phyloP scores from a whole-genome alignment of 192 early-diverging fungal species.

The Coemansia asiatica region DNA sequence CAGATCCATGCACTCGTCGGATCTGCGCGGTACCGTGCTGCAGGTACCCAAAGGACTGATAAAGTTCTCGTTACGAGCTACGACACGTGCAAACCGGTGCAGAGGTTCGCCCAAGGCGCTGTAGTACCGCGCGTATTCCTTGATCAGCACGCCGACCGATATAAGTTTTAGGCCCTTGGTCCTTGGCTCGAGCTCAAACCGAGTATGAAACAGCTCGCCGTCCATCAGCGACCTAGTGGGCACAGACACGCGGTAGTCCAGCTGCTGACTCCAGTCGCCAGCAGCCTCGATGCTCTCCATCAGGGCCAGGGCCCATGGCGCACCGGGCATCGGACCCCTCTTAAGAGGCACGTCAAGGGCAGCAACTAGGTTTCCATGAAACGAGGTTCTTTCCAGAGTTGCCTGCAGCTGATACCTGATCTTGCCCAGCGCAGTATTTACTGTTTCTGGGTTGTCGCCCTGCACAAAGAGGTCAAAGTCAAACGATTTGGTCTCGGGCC shows the following conservation, averaged over 20 bases:
- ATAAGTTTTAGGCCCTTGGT: constrained; percentile 45
- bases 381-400: constrained; percentile 55
- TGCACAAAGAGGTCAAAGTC: constrained; percentile 59
- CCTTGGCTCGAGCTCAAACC: constrained; percentile 51
- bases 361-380: constrained; percentile 52
- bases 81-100: constrained; percentile 30
- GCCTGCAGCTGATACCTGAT: constrained; percentile 58
- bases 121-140: constrained; percentile 58
- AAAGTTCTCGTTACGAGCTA: constrained; percentile 50
- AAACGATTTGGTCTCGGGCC: constrained; percentile 39
- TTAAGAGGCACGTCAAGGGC: constrained; percentile 41
- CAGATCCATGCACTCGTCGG: constrained; percentile 32
- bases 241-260: constrained; percentile 59
- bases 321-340: constrained; percentile 52
- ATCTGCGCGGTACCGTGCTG: constrained; percentile 12
- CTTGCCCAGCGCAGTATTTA: constrained; percentile 51
- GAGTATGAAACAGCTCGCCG: constrained; percentile 55
- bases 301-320: constrained; percentile 53
- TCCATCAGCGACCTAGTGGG: constrained; percentile 58
- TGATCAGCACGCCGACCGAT: constrained; percentile 53
- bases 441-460: constrained; percentile 62
- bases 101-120: constrained; percentile 17
- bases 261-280: constrained; percentile 53
- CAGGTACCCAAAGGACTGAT: constrained; percentile 23
- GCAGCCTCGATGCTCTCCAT: constrained; percentile 54